Conservation (phyloP, 768 basidiomycete genomes). For the Suillus ampliporus region DNA sequence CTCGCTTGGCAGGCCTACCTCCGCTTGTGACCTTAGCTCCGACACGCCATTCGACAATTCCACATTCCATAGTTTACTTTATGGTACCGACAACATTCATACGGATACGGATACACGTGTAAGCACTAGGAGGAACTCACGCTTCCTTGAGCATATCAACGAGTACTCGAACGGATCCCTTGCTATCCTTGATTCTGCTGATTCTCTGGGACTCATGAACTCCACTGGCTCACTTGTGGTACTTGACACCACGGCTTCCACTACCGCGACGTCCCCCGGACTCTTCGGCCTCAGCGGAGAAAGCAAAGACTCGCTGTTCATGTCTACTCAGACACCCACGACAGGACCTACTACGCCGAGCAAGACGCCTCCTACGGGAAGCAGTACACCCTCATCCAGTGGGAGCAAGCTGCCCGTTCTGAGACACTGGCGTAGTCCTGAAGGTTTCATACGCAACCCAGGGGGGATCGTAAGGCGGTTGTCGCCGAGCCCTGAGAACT, state of each 20-base stretch:
- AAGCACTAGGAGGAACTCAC: conserved; percentile 14
- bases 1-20: not conserved
- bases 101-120: conserved; percentile 12
- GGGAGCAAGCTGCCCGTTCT: conserved; percentile 37
- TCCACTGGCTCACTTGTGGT: conserved; percentile 17
- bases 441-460: conserved; percentile 21
- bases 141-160: conserved; percentile 31
- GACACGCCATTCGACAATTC: conserved; percentile 29
- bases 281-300: conserved; percentile 17
- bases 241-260: conserved; percentile 15
- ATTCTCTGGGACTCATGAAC: not conserved
- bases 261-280: conserved; percentile 17
- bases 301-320: conserved; percentile 25
- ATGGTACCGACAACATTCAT: conserved; percentile 2
- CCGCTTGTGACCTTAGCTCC: conserved; percentile 9
- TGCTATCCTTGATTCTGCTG: conserved; percentile 7
- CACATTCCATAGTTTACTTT: conserved; percentile 15
- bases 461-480: not conserved
- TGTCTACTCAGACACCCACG: conserved; percentile 29
- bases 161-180: conserved; percentile 20
- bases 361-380: conserved; percentile 20
- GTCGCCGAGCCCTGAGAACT: conserved; percentile 23
- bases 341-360: conserved; percentile 32
- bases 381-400: conserved; percentile 11
- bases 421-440: conserved; percentile 32